phyloP scores from a whole-genome alignment of 768 basidiomycete species.

The Boletus vermiculosoides region DNA sequence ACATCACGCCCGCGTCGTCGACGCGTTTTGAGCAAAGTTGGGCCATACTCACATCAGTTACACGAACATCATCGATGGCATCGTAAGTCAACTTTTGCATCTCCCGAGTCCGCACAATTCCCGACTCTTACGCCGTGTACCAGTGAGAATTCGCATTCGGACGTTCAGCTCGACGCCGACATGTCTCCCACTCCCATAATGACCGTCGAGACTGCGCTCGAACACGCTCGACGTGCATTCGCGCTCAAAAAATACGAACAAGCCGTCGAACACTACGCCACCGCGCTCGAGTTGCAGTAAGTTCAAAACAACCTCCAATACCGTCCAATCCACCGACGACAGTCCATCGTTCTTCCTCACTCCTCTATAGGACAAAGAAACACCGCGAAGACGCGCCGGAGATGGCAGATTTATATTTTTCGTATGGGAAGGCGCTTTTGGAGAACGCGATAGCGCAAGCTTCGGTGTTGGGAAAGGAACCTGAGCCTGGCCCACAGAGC shows the following conservation, averaged over 20 bases:
- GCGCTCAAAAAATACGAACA: slow-evolving; percentile 85
- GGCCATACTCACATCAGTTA: neutral
- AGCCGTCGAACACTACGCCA: slow-evolving; percentile 80
- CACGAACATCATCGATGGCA: slow-evolving; percentile 19
- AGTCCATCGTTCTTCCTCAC: neutral
- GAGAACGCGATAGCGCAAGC: slow-evolving; percentile 88
- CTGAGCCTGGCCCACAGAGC: slow-evolving; percentile 46
- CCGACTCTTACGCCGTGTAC: neutral
- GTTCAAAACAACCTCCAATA: slow-evolving; percentile 34
- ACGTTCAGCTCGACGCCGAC: slow-evolving; percentile 18
- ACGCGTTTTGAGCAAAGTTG: slow-evolving; percentile 1
- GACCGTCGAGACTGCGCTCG: slow-evolving; percentile 58
- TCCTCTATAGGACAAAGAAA: slow-evolving; percentile 57
- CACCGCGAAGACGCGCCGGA: slow-evolving; percentile 80
- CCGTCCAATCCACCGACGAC: slow-evolving; percentile 3
- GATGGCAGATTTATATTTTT: slow-evolving; percentile 84
- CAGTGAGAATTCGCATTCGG: slow-evolving; percentile 14
- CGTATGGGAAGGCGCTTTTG: slow-evolving; percentile 89
- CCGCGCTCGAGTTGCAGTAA: slow-evolving; percentile 79
- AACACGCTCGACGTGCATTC: slow-evolving; percentile 85
- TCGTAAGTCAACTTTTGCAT: slow-evolving; percentile 19
- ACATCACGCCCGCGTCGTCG: slow-evolving; percentile 19
- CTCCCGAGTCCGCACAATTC: too few species aligned
- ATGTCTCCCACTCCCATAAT: slow-evolving; percentile 26
- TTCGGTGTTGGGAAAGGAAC: slow-evolving; percentile 86